Evolutionary conservation across 1,284 basidiomycete genomes (phyloP).

Genomic region (Singerocomus rubriflavus): DNA sequence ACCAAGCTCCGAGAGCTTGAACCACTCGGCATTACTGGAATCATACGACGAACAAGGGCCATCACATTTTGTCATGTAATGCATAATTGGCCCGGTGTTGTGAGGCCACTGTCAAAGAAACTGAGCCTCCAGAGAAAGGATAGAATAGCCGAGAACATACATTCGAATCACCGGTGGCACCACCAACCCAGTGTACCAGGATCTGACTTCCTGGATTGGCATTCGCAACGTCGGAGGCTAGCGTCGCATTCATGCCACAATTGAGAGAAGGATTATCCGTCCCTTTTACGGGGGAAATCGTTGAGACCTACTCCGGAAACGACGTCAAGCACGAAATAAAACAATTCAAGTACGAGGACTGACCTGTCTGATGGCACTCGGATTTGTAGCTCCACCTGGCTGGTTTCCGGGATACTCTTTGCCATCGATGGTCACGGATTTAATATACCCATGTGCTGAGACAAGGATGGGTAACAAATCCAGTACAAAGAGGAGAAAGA

Average conservation of each 20-base stretch:
- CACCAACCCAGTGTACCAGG: constrained; percentile 33
- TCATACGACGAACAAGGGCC: constrained; percentile 35
- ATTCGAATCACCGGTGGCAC: constrained; percentile 27
- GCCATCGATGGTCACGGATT: constrained; percentile 34
- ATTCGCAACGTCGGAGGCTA: constrained; percentile 35
- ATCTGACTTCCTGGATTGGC: constrained; percentile 41
- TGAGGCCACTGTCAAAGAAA: constrained; percentile 35
- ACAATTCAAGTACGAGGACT: not conserved
- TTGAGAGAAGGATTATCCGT: constrained; percentile 37
- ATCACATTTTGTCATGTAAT: constrained; percentile 38
- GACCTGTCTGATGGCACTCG: constrained; percentile 37
- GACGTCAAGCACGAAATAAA: not conserved
- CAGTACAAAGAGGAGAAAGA: constrained; percentile 11
- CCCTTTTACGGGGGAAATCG: constrained; percentile 42
- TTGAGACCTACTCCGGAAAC: constrained; percentile 23
- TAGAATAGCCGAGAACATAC: constrained; percentile 19
- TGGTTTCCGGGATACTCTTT: constrained; percentile 31
- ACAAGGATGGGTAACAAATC: constrained; percentile 21
- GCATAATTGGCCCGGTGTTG: constrained; percentile 37
- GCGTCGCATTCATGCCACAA: constrained; percentile 42
- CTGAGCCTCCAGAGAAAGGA: not conserved
- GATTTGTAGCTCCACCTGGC: constrained; percentile 23
- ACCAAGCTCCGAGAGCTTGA: constrained; percentile 39
- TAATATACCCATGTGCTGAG: constrained; percentile 33
- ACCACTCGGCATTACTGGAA: constrained; percentile 36